These are phyloP conservation scores for Pulveroboletus sp. DNA, from an alignment of 1,284 basidiomycete species.

Conservation along the genomic window DNA sequence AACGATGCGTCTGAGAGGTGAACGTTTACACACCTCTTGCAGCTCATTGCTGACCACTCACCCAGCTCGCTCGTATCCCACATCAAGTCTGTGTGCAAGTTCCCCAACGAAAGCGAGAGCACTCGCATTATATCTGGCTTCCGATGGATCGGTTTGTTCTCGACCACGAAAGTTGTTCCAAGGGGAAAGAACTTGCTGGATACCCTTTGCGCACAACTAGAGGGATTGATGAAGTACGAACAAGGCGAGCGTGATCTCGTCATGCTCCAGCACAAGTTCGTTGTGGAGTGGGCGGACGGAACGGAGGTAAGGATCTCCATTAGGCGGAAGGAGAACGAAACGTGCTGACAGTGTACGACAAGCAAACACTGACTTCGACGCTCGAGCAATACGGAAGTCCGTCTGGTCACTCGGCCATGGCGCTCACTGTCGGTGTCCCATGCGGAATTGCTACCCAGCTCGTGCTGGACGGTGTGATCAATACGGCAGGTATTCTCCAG, in stretches of 20 bases:
- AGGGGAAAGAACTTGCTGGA: conserved; percentile 85
- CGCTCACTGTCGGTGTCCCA: conserved; percentile 86
- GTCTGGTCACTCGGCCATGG: conserved; percentile 92
- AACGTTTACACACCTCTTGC: conserved; percentile 21
- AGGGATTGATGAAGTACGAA: conserved; percentile 91
- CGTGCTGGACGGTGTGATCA: conserved; percentile 78
- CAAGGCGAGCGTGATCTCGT: conserved; percentile 93
- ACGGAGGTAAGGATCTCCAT: conserved; percentile 50
- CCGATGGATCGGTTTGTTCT: conserved; percentile 94
- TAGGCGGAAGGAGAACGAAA: conserved; percentile 4
- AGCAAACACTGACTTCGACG: conserved; percentile 90
- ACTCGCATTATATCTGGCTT: conserved; percentile 83
- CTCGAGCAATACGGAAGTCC: conserved; percentile 90
- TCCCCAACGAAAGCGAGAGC: conserved; percentile 71
- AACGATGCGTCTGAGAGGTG: conserved; percentile 72
- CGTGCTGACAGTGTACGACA: conserved; percentile 10
- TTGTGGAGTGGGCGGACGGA: conserved; percentile 86
- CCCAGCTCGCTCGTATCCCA: conserved; percentile 63
- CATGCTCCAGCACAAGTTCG: conserved; percentile 97
- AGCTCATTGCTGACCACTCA: conserved; percentile 10
- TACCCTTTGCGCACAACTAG: conserved; percentile 90
- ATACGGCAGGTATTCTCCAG: conserved; percentile 79
- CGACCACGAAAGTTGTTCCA: conserved; percentile 63
- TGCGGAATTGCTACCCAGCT: conserved; percentile 92
- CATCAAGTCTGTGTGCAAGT: conserved; percentile 69